Base-by-base conservation (phyloP, 495 filamentous ascomycete species). In the Melanomma pulvis-pyrius region DNA sequence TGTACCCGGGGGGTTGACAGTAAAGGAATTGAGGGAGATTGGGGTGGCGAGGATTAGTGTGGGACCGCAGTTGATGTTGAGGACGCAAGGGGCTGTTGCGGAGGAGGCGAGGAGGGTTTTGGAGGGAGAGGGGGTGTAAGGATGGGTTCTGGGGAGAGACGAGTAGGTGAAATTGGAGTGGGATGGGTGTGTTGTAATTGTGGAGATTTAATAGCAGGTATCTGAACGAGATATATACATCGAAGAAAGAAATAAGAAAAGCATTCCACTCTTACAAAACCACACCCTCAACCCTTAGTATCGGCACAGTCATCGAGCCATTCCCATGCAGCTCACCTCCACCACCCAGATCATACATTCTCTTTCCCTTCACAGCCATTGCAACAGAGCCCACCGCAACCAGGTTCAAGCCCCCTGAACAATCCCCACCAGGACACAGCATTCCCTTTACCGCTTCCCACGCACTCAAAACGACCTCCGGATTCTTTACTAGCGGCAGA, bases 11-110 rank as follows among this genome's bases (percentile, higher is more conserved):
- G 39, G 39, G 8, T 61, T 74, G 48, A 68, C 48, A 3, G 28
- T 67, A 32, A 36, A 36, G 41, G 69, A 72, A 44, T 49, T 72
- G 55, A 49, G 17, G n/a, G 62, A 70, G 36, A 64, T 72, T n/a
- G 72, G 72, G 25, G 72, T 74, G 5, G 61, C 65, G 4, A 59
- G 72, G 61, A 72, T 74, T 41, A 69, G 65, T 53, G 29, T 74
- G 1, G 71, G 69, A 36, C 71, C 69, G 22, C 53, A 49, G 44
- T 29, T 74, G n/a, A 61, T 63, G 55, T 28, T 56, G 58, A 61
- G 36, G 62, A 65, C 58, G 12, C 54, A 63, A 52, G 54, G 15
- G 41, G 49, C 44, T 2, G 50, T 69, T 11, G 64, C 25, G 46
- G 54, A 67, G 49, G 70, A 64, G 46, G 69, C 66, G 30, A 50